Base-by-base conservation (phyloP, 2,329 filamentous ascomycete genomes). In the Botryotinia globosa region DNA sequence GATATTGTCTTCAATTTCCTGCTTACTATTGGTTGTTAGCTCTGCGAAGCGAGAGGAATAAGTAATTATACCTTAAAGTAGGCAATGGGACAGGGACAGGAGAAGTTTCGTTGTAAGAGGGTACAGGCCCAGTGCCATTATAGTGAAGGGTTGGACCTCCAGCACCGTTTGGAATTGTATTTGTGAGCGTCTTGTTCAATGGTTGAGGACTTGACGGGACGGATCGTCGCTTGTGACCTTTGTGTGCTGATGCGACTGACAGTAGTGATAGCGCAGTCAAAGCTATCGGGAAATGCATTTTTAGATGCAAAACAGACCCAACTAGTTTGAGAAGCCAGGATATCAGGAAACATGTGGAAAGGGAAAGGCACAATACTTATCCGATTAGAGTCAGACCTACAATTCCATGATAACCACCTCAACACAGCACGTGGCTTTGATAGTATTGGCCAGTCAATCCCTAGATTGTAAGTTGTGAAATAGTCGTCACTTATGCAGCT, bases 1-100 rank as follows among this genome's bases (percentile, higher is more conserved):
- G 25, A 73, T 62, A 12, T 71, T 73, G n/a, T 71, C 71, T 56
- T 73, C 71, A n/a, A 70, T 63, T 45, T 73, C 54, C 51, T 58
- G 45, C 25, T 61, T 56, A 39, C 71, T 73, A 29, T 7, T 51
- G 44, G 34, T 44, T 37, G 16, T 67, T 32, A 64, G 58, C 6
- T 18, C 14, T 59, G 34, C 12, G 2, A 62, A 9, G 34, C 34
- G n/a, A 32, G 12, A 45, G 37, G 7, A 20, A 25, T 37, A 7
- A 37, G 22, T 18, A 22, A 6, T 44, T 25, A 29, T 72, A 72
- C 71, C 65, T 63, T 45, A 72, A 44, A 6, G 9, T 45, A 25
- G 64, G 71, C 32, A 72, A 63, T 25, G 71, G 65, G 12, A n/a
- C 42, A 42, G 72, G 67, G 14, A 48, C 32, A 22, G 59, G 66